Base-by-base conservation (phyloP, 352 stramenopile genomes). In the Phytophthora foliorum region DNA sequence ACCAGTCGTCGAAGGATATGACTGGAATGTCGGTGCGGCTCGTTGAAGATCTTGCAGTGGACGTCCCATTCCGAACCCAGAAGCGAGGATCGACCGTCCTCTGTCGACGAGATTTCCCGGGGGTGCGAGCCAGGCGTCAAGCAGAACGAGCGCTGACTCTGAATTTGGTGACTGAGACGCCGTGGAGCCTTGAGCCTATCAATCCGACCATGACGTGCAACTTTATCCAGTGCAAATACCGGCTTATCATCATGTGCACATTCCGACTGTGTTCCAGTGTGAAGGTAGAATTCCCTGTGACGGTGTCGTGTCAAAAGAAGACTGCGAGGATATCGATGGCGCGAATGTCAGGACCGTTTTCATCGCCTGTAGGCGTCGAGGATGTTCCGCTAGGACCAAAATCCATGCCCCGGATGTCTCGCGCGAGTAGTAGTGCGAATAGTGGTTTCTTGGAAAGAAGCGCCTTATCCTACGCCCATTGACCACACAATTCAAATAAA, bases 191-290 rank as follows among this genome's bases (percentile, higher is more conserved):
- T 6, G 53, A 69, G 24, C 34, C 61, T 6, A 69, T 69, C 14
- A 69, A 69, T 29, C 53, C 53, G 53, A 69, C 62, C 13, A 69
- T 69, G 44, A 36, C 21, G 17, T 62, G 61, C 42, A 53, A 58
- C 6, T 63, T 64, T 17, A 46, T 57, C 52, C 48, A 63, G 44
- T 70, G 46, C 53, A 50, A 64, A 24, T 70, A 65, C 48, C 55
- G 55, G 45, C 54, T 71, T 31, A 14, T 66, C 3, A 19, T 69
- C 25, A 61, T 11, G 36, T 73, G 57, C 34, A 45, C 17, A 0
- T 60, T 63, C 24, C 45, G 21, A 41, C 44, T 60, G 22, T 54
- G 32, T 14, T 21, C 32, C 6, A 53, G 36, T 21, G 49, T 64
- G 29, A 56, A 56, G 11, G 44, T 64, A 2, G 50, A 73, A 46